Evolutionary conservation across 257 asterid species (phyloP).

Genomic region (Orobanche coerulescens): DNA sequence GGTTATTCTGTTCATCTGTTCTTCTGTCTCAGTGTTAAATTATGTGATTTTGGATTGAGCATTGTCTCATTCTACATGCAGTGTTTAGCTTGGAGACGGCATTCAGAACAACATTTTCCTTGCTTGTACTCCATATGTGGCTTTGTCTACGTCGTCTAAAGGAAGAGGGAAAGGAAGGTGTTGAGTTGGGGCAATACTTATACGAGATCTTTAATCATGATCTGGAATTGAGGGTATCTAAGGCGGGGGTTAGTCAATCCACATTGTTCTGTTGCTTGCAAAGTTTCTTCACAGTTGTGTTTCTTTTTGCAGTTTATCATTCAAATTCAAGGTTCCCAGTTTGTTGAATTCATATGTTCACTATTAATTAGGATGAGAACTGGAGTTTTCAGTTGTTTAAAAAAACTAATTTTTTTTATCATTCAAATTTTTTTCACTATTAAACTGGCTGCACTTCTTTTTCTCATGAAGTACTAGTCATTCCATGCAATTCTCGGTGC

Average conservation of each 20-base stretch:
- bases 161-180: constrained; percentile 88
- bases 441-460: not conserved
- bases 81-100: constrained; percentile 94
- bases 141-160: constrained; percentile 78
- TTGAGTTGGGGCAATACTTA: constrained; percentile 82
- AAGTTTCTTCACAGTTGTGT: not conserved
- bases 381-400: not conserved
- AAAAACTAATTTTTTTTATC: no score
- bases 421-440: not conserved
- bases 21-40: constrained; percentile 11
- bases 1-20: not conserved
- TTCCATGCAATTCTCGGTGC: no score
- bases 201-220: constrained; percentile 89
- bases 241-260: constrained; percentile 83
- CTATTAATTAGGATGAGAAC: not conserved
- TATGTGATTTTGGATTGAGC: constrained; percentile 13
- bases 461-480: no score
- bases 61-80: constrained; percentile 31
- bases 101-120: constrained; percentile 75
- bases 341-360: not conserved
- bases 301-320: no score
- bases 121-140: constrained; percentile 95
- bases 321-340: no score
- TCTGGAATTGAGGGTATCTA: constrained; percentile 84
- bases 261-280: constrained; percentile 9